Conservation (phyloP, 257 asterid genomes). For the Solanum gandarillasii region DNA sequence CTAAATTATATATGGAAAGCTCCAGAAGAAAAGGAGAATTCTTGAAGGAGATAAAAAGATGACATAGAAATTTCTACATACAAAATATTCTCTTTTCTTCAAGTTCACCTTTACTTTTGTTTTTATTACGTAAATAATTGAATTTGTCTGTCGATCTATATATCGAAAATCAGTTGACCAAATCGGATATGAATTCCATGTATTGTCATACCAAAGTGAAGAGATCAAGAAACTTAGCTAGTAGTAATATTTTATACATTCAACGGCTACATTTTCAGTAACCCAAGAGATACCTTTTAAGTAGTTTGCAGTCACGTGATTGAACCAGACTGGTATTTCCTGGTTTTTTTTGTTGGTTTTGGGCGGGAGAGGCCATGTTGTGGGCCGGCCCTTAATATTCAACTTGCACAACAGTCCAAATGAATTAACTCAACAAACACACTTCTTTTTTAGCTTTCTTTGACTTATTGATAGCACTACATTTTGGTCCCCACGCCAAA, state of each 20-base stretch:
- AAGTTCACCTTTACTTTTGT: not conserved
- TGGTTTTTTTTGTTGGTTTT: not conserved
- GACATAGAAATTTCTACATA: not conserved
- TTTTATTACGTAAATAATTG: not conserved
- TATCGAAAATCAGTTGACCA: not conserved
- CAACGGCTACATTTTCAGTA: conserved; percentile 30
- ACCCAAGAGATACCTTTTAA: conserved; percentile 3
- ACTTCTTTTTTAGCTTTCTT: not conserved
- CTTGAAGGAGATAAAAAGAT: not conserved
- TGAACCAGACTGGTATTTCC: conserved; percentile 7
- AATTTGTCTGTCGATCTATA: not conserved
- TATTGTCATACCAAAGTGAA: not conserved
- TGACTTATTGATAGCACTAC: not conserved
- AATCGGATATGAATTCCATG: too few relatives aligned
- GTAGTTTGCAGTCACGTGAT: conserved; percentile 8
- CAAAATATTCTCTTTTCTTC: not conserved
- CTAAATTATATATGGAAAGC: not conserved
- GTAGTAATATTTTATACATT: not conserved
- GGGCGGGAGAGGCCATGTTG: conserved; percentile 11
- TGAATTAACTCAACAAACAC: conserved; percentile 10
- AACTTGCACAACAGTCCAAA: conserved; percentile 5
- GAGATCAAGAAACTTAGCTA: not conserved
- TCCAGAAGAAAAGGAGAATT: not conserved
- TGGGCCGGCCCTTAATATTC: not conserved
- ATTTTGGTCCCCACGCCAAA: conserved; percentile 3